Base-by-base conservation (phyloP, 78 protist genomes). In the Trichosphaerium sp. region DNA sequence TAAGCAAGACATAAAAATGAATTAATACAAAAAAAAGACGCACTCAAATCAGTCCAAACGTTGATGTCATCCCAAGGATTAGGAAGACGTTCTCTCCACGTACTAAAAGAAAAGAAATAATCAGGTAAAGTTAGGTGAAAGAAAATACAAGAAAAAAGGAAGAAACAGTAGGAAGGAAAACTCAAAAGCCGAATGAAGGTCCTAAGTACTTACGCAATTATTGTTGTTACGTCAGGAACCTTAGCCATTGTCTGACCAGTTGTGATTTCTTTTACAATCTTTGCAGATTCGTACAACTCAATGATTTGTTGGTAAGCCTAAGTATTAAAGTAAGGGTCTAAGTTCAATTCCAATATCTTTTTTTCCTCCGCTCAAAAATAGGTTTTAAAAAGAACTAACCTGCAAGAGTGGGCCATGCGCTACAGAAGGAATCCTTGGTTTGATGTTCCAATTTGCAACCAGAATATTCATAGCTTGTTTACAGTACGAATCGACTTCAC, bases 41-140 rank as follows among this genome's bases (percentile, higher is more conserved):
- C n/a, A n/a, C n/a, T n/a, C 18, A 85, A 35, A 3, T 85, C 90
- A 12, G 55, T 63, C 90, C 90, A 85, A 31, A 85, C 73, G 18
- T n/a, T 39, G 28, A 78, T 26, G 31, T 78, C 86, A 5, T 78
- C 85, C 66, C 83, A 82, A 18, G 69, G 54, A 51, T 70, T 78
- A 41, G 90, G 90, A 42, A 85, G 57, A 26, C 90, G 40, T 26
- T 85, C 90, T 23, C 85, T 42, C 90, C 90, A 85, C 23, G 65
- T 80, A 28, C 51, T 40, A 28, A 90, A 75, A 25, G n/a, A n/a
- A 47, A 47, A n/a, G 35, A n/a, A 18, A 47, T 47, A n/a, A 47
- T 47, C 51, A n/a, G 35, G 21, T 47, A 18, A n/a, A 18, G 51
- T 47, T 47, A n/a, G 18, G 51, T 21, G 51, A 47, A 47, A n/a